Evolutionary conservation across 768 basidiomycete species (phyloP).

Genomic region (Macrocybe gigantea): DNA sequence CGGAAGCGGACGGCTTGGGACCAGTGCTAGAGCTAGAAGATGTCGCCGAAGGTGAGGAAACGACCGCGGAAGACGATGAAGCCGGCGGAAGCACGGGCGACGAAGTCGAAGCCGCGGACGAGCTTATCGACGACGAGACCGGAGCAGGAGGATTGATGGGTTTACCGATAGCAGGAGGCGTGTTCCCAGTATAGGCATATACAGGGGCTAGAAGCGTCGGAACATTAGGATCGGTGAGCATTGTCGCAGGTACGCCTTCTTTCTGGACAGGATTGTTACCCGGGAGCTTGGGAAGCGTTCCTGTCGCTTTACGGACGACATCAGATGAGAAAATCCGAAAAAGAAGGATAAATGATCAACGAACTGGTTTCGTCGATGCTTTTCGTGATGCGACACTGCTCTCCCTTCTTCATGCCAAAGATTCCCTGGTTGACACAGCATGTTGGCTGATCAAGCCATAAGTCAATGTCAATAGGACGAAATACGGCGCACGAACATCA

Average conservation of each 20-base stretch:
- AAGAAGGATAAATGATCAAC: constrained; percentile 5
- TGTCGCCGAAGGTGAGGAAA: too few species aligned
- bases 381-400: constrained; percentile 40
- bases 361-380: constrained; percentile 42
- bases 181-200: constrained; percentile 38
- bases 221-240: constrained; percentile 24
- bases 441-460: constrained; percentile 20
- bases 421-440: constrained; percentile 43
- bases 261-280: constrained; percentile 49
- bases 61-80: too few species aligned
- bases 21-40: too few species aligned
- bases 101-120: constrained; percentile 3
- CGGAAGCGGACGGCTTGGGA: too few species aligned
- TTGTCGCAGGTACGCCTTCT: constrained; percentile 25
- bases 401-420: constrained; percentile 34
- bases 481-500: constrained; percentile 23
- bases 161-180: constrained; percentile 31
- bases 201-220: constrained; percentile 38
- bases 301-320: constrained; percentile 28
- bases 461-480: not conserved
- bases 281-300: constrained; percentile 39
- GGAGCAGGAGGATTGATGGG: constrained; percentile 12
- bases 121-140: constrained; percentile 6
- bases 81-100: not conserved
- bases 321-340: constrained; percentile 1